Evolutionary conservation across 1,284 basidiomycete species (phyloP).

Genomic region (Boletus sp.): DNA sequence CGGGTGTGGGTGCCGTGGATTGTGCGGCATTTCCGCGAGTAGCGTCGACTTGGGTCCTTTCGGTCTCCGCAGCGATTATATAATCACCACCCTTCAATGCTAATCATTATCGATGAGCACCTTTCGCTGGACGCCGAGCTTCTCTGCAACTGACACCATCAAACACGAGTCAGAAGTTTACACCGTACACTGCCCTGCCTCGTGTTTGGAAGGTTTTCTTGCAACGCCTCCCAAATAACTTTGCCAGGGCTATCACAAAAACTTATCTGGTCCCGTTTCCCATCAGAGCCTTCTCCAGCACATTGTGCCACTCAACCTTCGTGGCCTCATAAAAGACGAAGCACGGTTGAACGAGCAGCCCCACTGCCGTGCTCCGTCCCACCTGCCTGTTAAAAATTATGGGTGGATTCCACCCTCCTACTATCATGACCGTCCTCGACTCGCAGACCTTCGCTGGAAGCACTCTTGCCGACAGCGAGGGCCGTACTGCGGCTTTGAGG

Average conservation of each 20-base stretch:
- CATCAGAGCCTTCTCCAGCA: conserved; percentile 10
- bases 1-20: conserved; percentile 29
- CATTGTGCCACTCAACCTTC: conserved; percentile 5
- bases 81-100: no score
- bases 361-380: neutral
- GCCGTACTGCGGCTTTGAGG: conserved; percentile 19
- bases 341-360: neutral
- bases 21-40: no score
- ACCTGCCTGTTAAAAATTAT: neutral
- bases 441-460: conserved; percentile 20
- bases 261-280: conserved; percentile 4
- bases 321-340: conserved; percentile 12
- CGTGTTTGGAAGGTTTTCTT: no score
- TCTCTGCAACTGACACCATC: no score
- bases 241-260: no score
- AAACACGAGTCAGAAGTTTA: no score
- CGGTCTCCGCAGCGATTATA: no score
- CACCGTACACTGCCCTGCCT: no score
- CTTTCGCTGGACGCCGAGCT: no score
- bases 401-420: neutral
- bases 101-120: no score
- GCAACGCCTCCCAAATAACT: no score
- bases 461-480: conserved; percentile 20
- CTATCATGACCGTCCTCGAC: conserved; percentile 21
- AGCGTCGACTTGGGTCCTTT: no score